Evolutionary conservation across 192 early-diverging fungal species (phyloP), one percentile per base, ranked within the genome.

Genomic region (Cladochytrium replicatum): DNA sequence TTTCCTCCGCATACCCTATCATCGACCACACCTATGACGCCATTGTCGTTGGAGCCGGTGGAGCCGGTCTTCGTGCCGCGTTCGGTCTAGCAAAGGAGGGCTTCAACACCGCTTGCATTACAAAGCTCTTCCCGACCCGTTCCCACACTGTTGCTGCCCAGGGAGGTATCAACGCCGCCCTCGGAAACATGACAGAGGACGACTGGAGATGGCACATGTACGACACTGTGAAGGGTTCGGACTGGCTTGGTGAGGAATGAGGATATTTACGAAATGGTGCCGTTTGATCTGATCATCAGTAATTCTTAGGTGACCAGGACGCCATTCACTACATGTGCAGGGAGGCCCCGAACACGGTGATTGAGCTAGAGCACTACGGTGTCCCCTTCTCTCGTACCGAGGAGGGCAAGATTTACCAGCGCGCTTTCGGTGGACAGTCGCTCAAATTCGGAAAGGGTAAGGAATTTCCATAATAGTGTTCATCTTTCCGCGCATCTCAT

Each of bases 201-300:
- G 95, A 99, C 76, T 99, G 95, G 95, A 82, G 93, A 70, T 98
- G 95, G 95, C 95, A 98, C 68, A 98, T 98, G 95, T 98, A 95
- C 61, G 94, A 98, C 53, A 95, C 94, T 21, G 92, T 95, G 65
- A 98, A 98, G 78, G 94, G 92, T 43, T 88, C 85, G 51, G 95
- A 98, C 65, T 98, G 95, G 95, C 81, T 98, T 17, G 94, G 93
- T 72, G 27, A 17, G 56, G 2, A n/a, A n/a, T 7, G 31, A 22
- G 11, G 21, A 46, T 1, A 49, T 11, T 50, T 11, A 8, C 21
- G 17, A 15, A 11, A 17, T 21, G 21, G 9, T 22, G 21, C 15
- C n/a, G n/a, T 15, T 4, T 2, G 34, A 48, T 19, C 48, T 50
- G 23, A 46, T 32, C n/a, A n/a, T n/a, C n/a, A n/a, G n/a, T n/a